Evolutionary conservation across 2,329 filamentous ascomycete species (phyloP), one percentile per base, ranked within the genome.

Genomic region (Lecanicillium sp.): DNA sequence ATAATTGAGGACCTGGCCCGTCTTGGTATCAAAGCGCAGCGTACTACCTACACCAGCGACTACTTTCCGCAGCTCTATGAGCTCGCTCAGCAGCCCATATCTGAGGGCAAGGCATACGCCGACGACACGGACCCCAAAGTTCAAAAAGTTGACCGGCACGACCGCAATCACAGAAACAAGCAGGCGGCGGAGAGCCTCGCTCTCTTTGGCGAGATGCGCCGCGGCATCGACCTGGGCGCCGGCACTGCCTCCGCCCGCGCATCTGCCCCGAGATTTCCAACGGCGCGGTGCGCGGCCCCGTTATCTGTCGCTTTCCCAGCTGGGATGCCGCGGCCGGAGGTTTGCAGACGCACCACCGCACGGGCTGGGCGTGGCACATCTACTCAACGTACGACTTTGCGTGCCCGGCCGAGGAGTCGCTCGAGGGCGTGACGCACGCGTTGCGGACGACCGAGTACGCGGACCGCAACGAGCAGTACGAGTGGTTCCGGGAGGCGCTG

Each of bases 11-110:
- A 98, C 67, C 78, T 96, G 43, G 82, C 83, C 43, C 77, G 97
- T 45, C 89, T 98, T 77, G 91, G 90, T 23, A 87, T 98, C 67
- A 87, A 86, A 69, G 87, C 90, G 19, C 91, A 96, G 66, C 78
- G 78, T 55, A 77, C 90, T 51, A 88, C 87, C 15, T 94, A 91
- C 72, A 96, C 93, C 2, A 94, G 87, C 59, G 90, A 98, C 72
- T 94, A 95, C 74, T 96, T 98, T 66, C 81, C 96, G 60, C 78
- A 90, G 64, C 79, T 98, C 12, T 94, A 95, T 69, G 83, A 95
- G 37, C 85, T 86, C 63, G 87, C 85, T 62, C 73, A 95, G 58
- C 78, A 83, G 60, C 83, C 96, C 63, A 91, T 98, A 69, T 86
- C 86, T 63, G 80, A 85, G 53, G 91, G 90, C 3, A 79, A 89